Conservation (phyloP, 2,329 filamentous ascomycete species). For the Aspergillus sp. region DNA sequence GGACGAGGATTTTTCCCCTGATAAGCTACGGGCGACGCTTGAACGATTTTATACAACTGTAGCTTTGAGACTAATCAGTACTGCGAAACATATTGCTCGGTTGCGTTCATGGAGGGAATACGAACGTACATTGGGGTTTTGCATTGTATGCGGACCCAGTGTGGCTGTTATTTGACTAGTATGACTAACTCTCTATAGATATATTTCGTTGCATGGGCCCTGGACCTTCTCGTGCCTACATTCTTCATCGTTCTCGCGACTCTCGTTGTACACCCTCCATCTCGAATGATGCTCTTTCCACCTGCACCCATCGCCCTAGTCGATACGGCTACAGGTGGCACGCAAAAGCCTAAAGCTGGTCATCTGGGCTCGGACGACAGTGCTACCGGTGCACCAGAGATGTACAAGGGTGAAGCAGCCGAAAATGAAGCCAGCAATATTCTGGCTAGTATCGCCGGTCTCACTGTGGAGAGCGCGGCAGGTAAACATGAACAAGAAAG, state of each 20-base stretch:
- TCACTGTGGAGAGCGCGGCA: conserved; percentile 67
- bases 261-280: conserved; percentile 59
- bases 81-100: conserved; percentile 66
- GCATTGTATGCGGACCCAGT: conserved; percentile 33
- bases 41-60: conserved; percentile 79
- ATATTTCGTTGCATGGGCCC: conserved; percentile 60
- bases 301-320: conserved; percentile 70
- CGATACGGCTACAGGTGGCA: conserved; percentile 60
- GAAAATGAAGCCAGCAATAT: conserved; percentile 79
- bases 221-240: conserved; percentile 63
- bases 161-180: neutral
- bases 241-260: conserved; percentile 54
- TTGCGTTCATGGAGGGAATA: conserved; percentile 73
- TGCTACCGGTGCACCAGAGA: conserved; percentile 73
- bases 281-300: conserved; percentile 62
- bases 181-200: conserved; percentile 21
- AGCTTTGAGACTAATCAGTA: conserved; percentile 57
- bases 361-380: conserved; percentile 70
- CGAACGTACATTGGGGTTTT: conserved; percentile 61
- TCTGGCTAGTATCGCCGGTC: conserved; percentile 63
- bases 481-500: conserved; percentile 68
- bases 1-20: conserved; percentile 75
- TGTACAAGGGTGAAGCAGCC: conserved; percentile 74
- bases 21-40: conserved; percentile 70
- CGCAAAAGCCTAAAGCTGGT: conserved; percentile 70